Evolutionary conservation across 768 basidiomycete genomes (phyloP).

Genomic region (Lentinula sp.): DNA sequence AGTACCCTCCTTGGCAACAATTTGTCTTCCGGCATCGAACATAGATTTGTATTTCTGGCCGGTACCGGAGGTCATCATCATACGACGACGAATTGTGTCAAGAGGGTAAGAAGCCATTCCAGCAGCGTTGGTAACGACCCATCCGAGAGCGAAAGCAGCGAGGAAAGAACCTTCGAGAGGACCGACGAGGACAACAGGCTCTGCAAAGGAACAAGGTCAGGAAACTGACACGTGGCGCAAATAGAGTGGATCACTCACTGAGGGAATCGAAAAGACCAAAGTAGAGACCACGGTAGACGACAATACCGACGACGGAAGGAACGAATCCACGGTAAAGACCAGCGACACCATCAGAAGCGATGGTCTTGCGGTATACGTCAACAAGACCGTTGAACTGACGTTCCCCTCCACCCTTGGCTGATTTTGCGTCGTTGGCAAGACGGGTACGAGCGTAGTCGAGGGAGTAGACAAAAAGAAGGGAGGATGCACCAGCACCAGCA

Average conservation of each 20-base stretch:
- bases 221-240: slow-evolving; percentile 13
- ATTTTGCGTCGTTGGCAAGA: slow-evolving; percentile 80
- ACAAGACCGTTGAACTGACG: slow-evolving; percentile 85
- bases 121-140: slow-evolving; percentile 83
- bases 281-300: slow-evolving; percentile 84
- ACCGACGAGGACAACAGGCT: slow-evolving; percentile 80
- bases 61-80: slow-evolving; percentile 90
- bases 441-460: slow-evolving; percentile 88
- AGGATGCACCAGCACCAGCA: slow-evolving; percentile 84
- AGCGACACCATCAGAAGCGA: slow-evolving; percentile 73
- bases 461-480: slow-evolving; percentile 84
- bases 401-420: slow-evolving; percentile 57
- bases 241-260: slow-evolving; percentile 34
- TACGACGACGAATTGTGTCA: slow-evolving; percentile 77
- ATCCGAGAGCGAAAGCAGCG: slow-evolving; percentile 77
- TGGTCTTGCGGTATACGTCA: slow-evolving; percentile 80
- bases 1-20: slow-evolving; percentile 72
- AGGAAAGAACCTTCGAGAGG: slow-evolving; percentile 74
- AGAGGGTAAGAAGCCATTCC: slow-evolving; percentile 76
- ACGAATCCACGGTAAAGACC: slow-evolving; percentile 89
- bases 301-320: slow-evolving; percentile 81
- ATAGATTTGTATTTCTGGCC: slow-evolving; percentile 76
- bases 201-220: slow-evolving; percentile 20
- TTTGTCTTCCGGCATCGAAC: slow-evolving; percentile 68
- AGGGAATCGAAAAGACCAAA: slow-evolving; percentile 74